phyloP scores from a whole-genome alignment of 306 rosid genomes.

The Citrullus colocynthis region DNA sequence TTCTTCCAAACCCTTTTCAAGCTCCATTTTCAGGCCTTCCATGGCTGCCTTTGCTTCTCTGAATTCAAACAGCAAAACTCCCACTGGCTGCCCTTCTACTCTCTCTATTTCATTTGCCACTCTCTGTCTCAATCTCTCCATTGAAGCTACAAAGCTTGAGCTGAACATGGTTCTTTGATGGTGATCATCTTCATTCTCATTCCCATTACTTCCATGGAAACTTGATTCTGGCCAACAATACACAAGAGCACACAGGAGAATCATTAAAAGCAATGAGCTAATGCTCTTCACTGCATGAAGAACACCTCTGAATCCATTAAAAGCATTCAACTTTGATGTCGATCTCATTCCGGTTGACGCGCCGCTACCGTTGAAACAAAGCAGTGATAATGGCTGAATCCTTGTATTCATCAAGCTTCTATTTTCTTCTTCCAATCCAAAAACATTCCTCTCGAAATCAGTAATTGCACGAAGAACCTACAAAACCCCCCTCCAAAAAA shows the following conservation, averaged over 20 bases:
- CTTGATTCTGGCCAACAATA: constrained; percentile 56
- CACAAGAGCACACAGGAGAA: constrained; percentile 41
- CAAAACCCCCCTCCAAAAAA: not conserved
- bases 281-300: constrained; percentile 67
- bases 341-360: constrained; percentile 16
- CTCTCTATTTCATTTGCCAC: constrained; percentile 44
- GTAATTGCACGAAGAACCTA: constrained; percentile 46
- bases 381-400: constrained; percentile 39
- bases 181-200: not conserved
- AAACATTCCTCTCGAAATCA: constrained; percentile 51
- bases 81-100: constrained; percentile 35
- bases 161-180: constrained; percentile 29
- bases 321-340: constrained; percentile 47
- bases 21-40: constrained; percentile 44
- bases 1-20: constrained; percentile 33
- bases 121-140: constrained; percentile 46
- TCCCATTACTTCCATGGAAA: constrained; percentile 21
- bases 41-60: constrained; percentile 41
- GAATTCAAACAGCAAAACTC: constrained; percentile 50
- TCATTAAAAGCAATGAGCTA: constrained; percentile 53
- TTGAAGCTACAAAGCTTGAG: constrained; percentile 44
- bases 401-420: constrained; percentile 50
- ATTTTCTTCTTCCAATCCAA: constrained; percentile 67
- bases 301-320: constrained; percentile 72
- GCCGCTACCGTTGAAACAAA: constrained; percentile 14